Percentiles rank a stretch among this genome's conserved stretches.
Evolutionary conservation across 2,329 filamentous ascomycete genomes (phyloP).

Genomic region (Fusarium tjaetaba): DNA sequence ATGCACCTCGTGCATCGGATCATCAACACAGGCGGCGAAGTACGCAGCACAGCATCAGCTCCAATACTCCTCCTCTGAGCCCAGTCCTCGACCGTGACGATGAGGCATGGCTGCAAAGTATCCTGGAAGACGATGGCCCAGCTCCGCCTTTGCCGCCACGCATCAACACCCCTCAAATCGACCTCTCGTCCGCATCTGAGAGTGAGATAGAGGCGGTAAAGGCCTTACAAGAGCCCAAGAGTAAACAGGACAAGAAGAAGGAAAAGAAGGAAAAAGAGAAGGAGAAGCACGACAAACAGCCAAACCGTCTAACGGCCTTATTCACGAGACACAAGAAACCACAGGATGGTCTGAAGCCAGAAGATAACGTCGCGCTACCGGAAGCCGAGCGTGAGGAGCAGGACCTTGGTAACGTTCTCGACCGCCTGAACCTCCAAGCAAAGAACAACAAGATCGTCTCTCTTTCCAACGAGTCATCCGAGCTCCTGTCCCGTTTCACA

Average conservation of each 20-base stretch:
- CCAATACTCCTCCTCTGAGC: conserved; percentile 39
- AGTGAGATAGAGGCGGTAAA: conserved; percentile 43
- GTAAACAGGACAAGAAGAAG: conserved; percentile 45
- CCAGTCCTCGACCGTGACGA: conserved; percentile 66
- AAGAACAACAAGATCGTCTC: conserved; percentile 88
- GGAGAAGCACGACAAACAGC: conserved; percentile 47
- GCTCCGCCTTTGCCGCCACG: conserved; percentile 66
- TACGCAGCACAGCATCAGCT: conserved; percentile 43
- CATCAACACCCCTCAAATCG: conserved; percentile 60
- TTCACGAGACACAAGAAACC: conserved; percentile 54
- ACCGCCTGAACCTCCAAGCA: conserved; percentile 83
- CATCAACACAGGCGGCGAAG: conserved; percentile 18
- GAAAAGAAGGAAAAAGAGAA: conserved; percentile 51
- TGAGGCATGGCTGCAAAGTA: conserved; percentile 65
- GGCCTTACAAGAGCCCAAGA: conserved; percentile 44
- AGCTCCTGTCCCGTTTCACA: conserved; percentile 85
- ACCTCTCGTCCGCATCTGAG: conserved; percentile 42
- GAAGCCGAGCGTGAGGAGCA: conserved; percentile 65
- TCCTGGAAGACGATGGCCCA: conserved; percentile 58
- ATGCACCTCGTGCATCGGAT: conserved; percentile 15
- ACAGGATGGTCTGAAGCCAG: conserved; percentile 48
- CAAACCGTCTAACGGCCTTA: conserved; percentile 49
- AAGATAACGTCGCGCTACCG: conserved; percentile 53
- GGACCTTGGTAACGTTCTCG: conserved; percentile 82
- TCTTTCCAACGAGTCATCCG: conserved; percentile 84